Conservation (phyloP, 768 basidiomycete species). For the Suillus americanus region DNA sequence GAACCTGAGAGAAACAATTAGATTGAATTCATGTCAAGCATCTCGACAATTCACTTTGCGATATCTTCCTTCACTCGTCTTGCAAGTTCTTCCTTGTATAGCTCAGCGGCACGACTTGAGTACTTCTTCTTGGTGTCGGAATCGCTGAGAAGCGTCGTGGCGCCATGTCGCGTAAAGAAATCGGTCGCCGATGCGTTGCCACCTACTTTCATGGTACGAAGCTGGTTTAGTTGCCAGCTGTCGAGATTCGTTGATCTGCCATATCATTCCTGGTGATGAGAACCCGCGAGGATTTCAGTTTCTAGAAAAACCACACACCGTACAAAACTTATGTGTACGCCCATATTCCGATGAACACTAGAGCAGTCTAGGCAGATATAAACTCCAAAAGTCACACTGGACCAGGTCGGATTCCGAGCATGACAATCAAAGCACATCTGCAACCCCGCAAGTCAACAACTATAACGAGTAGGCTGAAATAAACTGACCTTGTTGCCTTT, state of each 20-base stretch:
- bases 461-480: background rate
- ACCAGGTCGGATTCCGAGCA: conserved; percentile 97
- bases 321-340: conserved; percentile 97
- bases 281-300: conserved; percentile 1
- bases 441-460: background rate
- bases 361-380: conserved; percentile 99
- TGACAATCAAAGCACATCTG: conserved; percentile 93
- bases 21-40: background rate
- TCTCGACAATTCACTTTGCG: conserved; percentile 47
- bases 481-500: conserved; percentile 84
- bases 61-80: conserved; percentile 77
- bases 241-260: conserved; percentile 94
- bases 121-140: conserved; percentile 90
- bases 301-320: conserved; percentile 50
- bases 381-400: conserved; percentile 92
- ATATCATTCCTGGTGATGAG: conserved; percentile 14
- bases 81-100: conserved; percentile 92
- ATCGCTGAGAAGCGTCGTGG: conserved; percentile 63
- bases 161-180: conserved; percentile 89
- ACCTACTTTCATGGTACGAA: conserved; percentile 95
- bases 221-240: conserved; percentile 86
- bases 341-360: conserved; percentile 91
- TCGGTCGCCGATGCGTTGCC: conserved; percentile 87
- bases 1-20: conserved; percentile 47
- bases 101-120: conserved; percentile 73